Percentiles rank a stretch among this genome's conserved stretches.
These are phyloP conservation scores for Beauveria sp. DNA, from an alignment of 2,329 filamentous ascomycete species.

Conservation along the genomic window DNA sequence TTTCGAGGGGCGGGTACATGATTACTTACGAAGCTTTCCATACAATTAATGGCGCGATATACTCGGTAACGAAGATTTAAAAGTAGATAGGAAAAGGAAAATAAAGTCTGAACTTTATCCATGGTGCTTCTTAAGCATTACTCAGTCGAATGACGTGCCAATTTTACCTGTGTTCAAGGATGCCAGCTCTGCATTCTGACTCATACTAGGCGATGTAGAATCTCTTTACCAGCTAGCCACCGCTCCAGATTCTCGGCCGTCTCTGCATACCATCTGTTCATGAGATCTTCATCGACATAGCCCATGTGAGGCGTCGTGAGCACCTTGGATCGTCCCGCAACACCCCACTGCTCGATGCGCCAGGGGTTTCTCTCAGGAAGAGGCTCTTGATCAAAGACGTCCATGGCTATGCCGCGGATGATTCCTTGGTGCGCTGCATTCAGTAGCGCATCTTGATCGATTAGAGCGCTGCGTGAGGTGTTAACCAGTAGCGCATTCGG, in stretches of 20 bases:
- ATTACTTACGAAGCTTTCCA: conserved; percentile 9
- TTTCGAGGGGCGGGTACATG: conserved; percentile 8
- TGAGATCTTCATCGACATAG: conserved; percentile 59
- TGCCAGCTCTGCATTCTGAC: background rate
- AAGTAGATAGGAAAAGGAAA: background rate
- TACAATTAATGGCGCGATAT: conserved; percentile 7
- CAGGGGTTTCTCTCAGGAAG: conserved; percentile 58
- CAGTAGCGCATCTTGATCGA: conserved; percentile 59
- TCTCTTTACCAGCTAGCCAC: conserved; percentile 29
- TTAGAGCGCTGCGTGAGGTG: conserved; percentile 61
- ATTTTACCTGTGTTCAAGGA: background rate
- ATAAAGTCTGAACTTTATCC: background rate
- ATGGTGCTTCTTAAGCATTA: background rate
- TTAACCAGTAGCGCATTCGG: conserved; percentile 57
- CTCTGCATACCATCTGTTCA: conserved; percentile 60
- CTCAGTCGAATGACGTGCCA: background rate
- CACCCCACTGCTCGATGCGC: conserved; percentile 57
- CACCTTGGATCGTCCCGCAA: conserved; percentile 49
- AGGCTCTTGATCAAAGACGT: conserved; percentile 69
- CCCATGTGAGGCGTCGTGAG: conserved; percentile 67
- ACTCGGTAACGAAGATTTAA: background rate
- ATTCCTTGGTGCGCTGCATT: conserved; percentile 46
- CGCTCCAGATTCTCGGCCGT: conserved; percentile 54
- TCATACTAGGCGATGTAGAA: conserved; percentile 14
- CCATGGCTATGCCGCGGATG: conserved; percentile 61